Evolutionary conservation across 2,329 filamentous ascomycete genomes (phyloP), one percentile per base, ranked within the genome.

Genomic region (Colletotrichum abscissum): DNA sequence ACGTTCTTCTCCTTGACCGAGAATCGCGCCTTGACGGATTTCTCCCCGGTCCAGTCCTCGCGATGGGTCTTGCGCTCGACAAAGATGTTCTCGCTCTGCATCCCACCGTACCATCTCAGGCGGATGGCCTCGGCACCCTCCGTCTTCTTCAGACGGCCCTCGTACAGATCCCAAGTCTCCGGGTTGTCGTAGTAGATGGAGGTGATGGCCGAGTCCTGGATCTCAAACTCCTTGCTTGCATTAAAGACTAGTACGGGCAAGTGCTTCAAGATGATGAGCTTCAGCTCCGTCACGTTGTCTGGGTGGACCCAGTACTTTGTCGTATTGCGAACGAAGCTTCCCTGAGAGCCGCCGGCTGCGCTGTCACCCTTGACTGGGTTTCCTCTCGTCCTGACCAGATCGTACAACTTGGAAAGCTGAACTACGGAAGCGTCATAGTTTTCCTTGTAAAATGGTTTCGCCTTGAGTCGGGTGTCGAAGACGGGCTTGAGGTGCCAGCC

Each of bases 221-320:
- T 88, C 76, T 97, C 95, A 77, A 98, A 99, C 78, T 98, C 96
- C 83, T 99, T 99, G 86, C 92, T 97, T 16, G 96, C 89, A 81
- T 98, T 99, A 88, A 98, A 99, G 12, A 99, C 97, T 19, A 99
- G 88, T 9, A 99, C 97, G 0, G 97, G 97, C 75, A 99, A 88
- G 86, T 99, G 97, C 87, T 99, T 98, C 65, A 99, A 88, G 80
- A 99, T 95, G 80, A 99, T 96, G 82, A 99, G 92, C 87, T 99
- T 99, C 75, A 99, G 85, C 85, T 99, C 97, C 5, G 97, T 98
- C 78, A 99, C 97, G 80, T 99, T 99, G 84, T 98, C 97, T 3
- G 94, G 94, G 80, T 99, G 97, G 58, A 99, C 97, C 97, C 97
- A 99, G 86, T 99, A 99, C 84, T 99, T 99, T 38, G 97, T 99